Evolutionary conservation across 352 stramenopile genomes (phyloP), one percentile per base, ranked within the genome.

Genomic region (Pythium biforme): DNA sequence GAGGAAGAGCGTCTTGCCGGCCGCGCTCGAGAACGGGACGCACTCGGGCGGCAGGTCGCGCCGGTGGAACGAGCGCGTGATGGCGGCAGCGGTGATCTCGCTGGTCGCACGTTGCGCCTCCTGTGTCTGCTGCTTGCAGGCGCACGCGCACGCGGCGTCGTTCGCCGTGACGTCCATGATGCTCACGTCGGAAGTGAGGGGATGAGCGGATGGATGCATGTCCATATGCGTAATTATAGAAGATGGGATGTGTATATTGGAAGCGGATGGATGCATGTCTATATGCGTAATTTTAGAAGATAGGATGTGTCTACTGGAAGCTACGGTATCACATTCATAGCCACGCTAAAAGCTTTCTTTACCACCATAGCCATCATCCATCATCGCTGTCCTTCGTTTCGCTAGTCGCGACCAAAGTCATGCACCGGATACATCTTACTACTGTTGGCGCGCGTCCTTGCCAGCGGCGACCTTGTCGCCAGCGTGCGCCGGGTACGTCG

Each of bases 1-100:
- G 10, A 79, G 70, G 64, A 98, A 95, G n/a, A 96, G 72, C 62
- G 69, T 64, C 22, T 81, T 76, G 5, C 95, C 96, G 64, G 94
- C 76, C 1, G 67, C 33, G 20, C 84, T 97, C 19, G 79, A 94
- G 58, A 98, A 95, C 40, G 87, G 73, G 43, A 90, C 82, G 64
- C 93, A 86, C 20, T 85, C 75, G 27, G 77, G 48, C 29, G 92
- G 92, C 23, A 98, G 67, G 31, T 86, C 64, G 17, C 92, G 87
- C 3, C 84, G 81, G 49, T 97, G 82, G 64, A 97, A 97, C 31
- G 88, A 94, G 31, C 31, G 31, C 37, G 17, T n/a, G 1, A 14
- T 1, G 2, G 37, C 14, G 14, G 37, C 7, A 8, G 37, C 15
- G 4, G 14, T 43, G 37, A 10, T n/a, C 19, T 20, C 14, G 37